Base-by-base conservation (phyloP, 2,329 filamentous ascomycete genomes). In the Alternaria arborescens region DNA sequence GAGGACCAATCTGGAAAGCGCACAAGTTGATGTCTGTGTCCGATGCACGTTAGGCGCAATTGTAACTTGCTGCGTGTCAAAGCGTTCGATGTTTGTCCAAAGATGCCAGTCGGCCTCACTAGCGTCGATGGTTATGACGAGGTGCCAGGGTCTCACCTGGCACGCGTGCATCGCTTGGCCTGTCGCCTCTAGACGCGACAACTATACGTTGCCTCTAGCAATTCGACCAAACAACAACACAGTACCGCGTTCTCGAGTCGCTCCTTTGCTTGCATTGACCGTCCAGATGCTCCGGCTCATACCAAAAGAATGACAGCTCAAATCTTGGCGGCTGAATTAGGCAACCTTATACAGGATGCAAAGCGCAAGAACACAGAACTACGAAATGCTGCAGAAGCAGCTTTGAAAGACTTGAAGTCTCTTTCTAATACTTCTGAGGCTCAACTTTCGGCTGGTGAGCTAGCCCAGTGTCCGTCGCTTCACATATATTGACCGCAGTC, bases 301-400 rank as follows among this genome's bases (percentile, higher is more conserved):
- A 47, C 52, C 61, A 60, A 57, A 64, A 89, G 82, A 73, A 97
- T 97, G 93, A 96, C 93, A 79, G 90, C 93, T 73, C 92, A 96
- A 86, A 89, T 97, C 74, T 86, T 97, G 73, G 89, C 90, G 75
- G 89, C 91, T 60, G 94, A 97, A 86, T 87, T 97, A 78, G 88
- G 90, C 74, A 96, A 92, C 82, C 88, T 97, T 78, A 90, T 97
- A 72, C 92, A 96, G 80, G 95, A 99, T 83, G 95, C 94, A 77
- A 98, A 97, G 81, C 88, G 94, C 73, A 98, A 97, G 81, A 91
- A 97, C 79, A 88, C 91, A 70, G 95, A 98, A 73, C 85, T 99
- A 54, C 89, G 91, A 82, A 91, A 91, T 85, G 93, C 95, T 52
- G 93, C 95, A 28, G 95, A 99, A 76, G 96, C 94, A 80, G 96